A percentile compares a stretch with the other conserved stretches of the same genome.
Conservation (phyloP, 1,284 basidiomycete species). For the Fomes fomentarius region DNA sequence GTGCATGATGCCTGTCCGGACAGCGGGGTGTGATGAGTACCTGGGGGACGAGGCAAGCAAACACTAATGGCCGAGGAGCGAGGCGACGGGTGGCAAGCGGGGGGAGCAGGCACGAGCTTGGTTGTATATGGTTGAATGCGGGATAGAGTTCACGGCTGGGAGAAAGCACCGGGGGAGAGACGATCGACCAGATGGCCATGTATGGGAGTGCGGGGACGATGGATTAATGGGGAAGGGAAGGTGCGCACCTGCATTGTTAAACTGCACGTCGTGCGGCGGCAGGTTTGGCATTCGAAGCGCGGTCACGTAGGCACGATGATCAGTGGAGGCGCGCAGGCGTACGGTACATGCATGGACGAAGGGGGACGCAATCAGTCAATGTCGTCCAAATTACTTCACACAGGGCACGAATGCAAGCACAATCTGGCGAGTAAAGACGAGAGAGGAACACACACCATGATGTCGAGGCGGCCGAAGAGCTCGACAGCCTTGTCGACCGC, state of each 20-base stretch:
- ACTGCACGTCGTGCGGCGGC: constrained; percentile 47
- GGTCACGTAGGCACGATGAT: no score
- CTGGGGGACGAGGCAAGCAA: no score
- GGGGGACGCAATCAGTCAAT: no score
- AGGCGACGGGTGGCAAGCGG: no score
- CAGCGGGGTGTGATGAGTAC: constrained; percentile 2
- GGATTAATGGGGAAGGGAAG: background rate
- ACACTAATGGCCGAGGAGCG: no score
- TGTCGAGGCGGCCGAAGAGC: constrained; percentile 88
- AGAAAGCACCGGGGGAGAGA: constrained; percentile 1
- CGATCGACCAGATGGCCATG: background rate
- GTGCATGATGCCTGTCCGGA: constrained; percentile 85
- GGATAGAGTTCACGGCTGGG: background rate
- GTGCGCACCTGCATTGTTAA: constrained; percentile 81
- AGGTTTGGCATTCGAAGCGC: background rate
- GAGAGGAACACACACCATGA: constrained; percentile 69
- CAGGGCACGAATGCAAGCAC: background rate
- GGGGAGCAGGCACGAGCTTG: background rate
- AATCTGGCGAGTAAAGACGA: background rate
- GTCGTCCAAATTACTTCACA: no score
- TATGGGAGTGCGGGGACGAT: background rate
- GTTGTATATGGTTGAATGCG: background rate
- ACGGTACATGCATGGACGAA: background rate
- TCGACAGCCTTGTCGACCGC: constrained; percentile 81
- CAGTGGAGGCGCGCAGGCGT: no score